Percentiles rank a stretch among this genome's conserved stretches.
phyloP scores from a whole-genome alignment of 257 asterid species.

The Solanum virginianum region DNA sequence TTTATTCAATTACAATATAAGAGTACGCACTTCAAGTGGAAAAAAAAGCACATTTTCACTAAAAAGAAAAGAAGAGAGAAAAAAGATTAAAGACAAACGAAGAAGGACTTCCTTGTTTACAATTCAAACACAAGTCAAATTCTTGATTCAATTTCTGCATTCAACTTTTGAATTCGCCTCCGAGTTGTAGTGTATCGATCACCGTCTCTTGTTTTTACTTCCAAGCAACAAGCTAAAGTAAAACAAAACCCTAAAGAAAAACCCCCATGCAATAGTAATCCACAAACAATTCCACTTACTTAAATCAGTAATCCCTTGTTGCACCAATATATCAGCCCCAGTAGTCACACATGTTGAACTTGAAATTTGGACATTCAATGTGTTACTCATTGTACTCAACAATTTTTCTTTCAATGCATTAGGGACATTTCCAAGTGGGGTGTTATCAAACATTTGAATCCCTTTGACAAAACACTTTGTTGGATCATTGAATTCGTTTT shows the following conservation, averaged over 20 bases:
- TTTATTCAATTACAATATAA: not conserved
- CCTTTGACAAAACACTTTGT: conserved; percentile 56
- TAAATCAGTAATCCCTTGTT: conserved; percentile 67
- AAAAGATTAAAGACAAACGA: not conserved
- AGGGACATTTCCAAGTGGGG: conserved; percentile 49
- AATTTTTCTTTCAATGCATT: conserved; percentile 33
- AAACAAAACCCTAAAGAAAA: conserved; percentile 63
- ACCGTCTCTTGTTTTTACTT: conserved; percentile 69
- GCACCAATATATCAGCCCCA: conserved; percentile 61
- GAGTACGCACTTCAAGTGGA: not conserved
- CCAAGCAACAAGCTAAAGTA: conserved; percentile 57
- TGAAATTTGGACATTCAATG: conserved; percentile 46
- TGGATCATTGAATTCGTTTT: conserved; percentile 53
- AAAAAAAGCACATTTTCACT: not conserved
- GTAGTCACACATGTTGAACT: conserved; percentile 59
- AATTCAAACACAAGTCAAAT: not conserved
- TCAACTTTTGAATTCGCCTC: not conserved
- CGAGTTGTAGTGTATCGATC: not conserved
- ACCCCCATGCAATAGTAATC: conserved; percentile 74
- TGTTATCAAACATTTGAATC: conserved; percentile 53
- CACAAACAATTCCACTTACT: conserved; percentile 50
- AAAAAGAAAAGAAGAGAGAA: not conserved
- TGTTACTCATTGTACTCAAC: conserved; percentile 39
- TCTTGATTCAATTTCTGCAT: not conserved
- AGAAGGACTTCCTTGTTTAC: not conserved